Evolutionary conservation across 352 stramenopile genomes (phyloP).

Genomic region (Globisporangium perplexum): DNA sequence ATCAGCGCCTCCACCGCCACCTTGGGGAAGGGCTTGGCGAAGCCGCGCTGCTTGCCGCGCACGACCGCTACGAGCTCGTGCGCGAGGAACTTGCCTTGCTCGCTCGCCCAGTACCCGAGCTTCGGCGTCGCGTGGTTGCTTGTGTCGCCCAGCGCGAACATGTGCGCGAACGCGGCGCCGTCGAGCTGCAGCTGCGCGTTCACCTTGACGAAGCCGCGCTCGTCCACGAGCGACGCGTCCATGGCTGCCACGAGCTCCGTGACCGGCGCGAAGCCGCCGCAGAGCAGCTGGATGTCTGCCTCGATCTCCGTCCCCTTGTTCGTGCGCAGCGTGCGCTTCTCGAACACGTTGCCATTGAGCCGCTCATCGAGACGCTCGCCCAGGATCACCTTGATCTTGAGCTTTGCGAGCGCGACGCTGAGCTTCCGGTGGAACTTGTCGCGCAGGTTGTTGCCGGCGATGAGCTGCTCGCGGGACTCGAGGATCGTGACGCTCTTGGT

Average conservation of each 20-base stretch:
- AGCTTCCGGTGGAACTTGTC: constrained; percentile 46
- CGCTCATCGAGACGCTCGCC: constrained; percentile 41
- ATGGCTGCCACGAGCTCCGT: constrained; percentile 22
- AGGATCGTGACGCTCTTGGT: constrained; percentile 53
- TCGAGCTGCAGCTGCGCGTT: constrained; percentile 47
- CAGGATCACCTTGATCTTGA: constrained; percentile 49
- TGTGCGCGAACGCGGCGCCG: constrained; percentile 14
- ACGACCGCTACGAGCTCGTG: constrained; percentile 24
- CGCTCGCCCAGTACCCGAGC: constrained; percentile 27
- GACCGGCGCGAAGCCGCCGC: constrained; percentile 23
- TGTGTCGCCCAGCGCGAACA: constrained; percentile 52
- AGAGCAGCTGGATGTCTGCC: constrained; percentile 49
- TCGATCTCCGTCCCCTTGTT: constrained; percentile 39
- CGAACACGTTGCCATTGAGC: constrained; percentile 24
- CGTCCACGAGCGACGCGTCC: constrained; percentile 35
- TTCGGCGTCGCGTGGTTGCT: constrained; percentile 47
- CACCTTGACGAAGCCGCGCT: constrained; percentile 35
- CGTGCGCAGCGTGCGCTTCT: constrained; percentile 29
- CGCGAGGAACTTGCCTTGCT: constrained; percentile 40
- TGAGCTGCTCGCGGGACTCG: constrained; percentile 22
- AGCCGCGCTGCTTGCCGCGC: constrained; percentile 13
- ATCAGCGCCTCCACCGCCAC: constrained; percentile 24
- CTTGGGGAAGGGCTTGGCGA: constrained; percentile 26
- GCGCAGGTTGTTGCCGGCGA: constrained; percentile 25
- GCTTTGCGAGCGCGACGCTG: constrained; percentile 19